Conservation (phyloP, 2,329 filamentous ascomycete genomes). For the Penicillium palitans region DNA sequence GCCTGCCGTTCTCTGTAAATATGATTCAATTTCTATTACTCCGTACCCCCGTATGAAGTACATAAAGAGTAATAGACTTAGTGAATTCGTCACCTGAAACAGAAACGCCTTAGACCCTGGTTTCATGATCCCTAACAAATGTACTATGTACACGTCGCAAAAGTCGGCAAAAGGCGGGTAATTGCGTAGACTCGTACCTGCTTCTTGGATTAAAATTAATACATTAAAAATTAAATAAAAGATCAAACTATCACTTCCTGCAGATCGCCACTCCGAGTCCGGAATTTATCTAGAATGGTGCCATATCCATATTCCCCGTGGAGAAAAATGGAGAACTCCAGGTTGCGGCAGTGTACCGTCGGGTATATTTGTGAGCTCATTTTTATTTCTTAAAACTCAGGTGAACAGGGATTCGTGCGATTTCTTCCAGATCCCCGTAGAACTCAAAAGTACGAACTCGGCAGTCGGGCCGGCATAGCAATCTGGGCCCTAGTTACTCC, state of each 20-base stretch:
- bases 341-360: background rate
- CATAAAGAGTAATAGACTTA: background rate
- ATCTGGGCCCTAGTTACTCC: background rate
- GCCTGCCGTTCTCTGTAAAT: background rate
- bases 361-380: background rate
- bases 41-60: background rate
- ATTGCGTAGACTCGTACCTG: slow-evolving; percentile 8
- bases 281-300: slow-evolving; percentile 19
- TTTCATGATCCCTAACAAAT: slow-evolving; percentile 2
- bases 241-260: slow-evolving; percentile 5
- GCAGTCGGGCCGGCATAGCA: slow-evolving; percentile 3
- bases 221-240: background rate
- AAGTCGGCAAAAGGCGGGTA: slow-evolving; percentile 26
- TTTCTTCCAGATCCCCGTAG: background rate
- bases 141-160: background rate
- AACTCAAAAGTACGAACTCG: background rate
- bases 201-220: background rate
- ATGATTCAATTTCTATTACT: background rate
- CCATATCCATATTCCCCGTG: slow-evolving; percentile 27
- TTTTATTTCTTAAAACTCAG: background rate
- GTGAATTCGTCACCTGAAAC: slow-evolving; percentile 16
- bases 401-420: background rate
- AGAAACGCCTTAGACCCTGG: slow-evolving; percentile 5
- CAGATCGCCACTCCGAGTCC: slow-evolving; percentile 22
- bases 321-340: slow-evolving; percentile 14